A percentile compares a stretch with the other conserved stretches of the same genome.
These are phyloP conservation scores for Dipteronia sinensis DNA, from an alignment of 345 rosid genomes.

Conservation along the genomic window DNA sequence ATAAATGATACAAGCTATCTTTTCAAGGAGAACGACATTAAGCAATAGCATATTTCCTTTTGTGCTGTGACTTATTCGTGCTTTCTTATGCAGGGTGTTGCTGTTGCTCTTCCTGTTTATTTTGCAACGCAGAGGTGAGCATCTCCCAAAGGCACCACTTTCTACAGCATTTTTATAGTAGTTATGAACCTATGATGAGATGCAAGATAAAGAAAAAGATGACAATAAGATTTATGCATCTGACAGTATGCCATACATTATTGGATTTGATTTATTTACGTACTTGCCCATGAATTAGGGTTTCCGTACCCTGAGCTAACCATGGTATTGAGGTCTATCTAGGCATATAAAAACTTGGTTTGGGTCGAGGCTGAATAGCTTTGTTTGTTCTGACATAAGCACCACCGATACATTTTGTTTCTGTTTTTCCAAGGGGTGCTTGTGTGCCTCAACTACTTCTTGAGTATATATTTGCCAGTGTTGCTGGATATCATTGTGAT, in stretches of 20 bases:
- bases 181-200: neutral
- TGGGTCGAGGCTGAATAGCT: neutral
- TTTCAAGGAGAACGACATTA: neutral
- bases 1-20: conserved; percentile 2
- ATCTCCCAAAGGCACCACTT: conserved; percentile 7
- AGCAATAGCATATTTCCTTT: neutral
- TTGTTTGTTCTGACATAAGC: conserved; percentile 3
- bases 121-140: conserved; percentile 95
- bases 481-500: neutral
- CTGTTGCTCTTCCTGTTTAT: conserved; percentile 94
- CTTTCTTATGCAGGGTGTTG: conserved; percentile 74
- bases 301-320: neutral
- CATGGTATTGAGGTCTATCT: neutral
- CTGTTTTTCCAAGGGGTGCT: neutral
- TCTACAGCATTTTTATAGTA: conserved; percentile 10
- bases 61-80: conserved; percentile 15
- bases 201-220: neutral
- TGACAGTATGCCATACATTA: neutral
- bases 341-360: neutral
- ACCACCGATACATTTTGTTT: neutral
- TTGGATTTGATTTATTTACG: neutral
- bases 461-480: neutral
- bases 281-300: neutral
- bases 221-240: neutral
- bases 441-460: neutral